A percentile compares a stretch with the other conserved stretches of the same genome.
Conservation (phyloP, 75 land plant genomes). For the Cupressus sempervirens region DNA sequence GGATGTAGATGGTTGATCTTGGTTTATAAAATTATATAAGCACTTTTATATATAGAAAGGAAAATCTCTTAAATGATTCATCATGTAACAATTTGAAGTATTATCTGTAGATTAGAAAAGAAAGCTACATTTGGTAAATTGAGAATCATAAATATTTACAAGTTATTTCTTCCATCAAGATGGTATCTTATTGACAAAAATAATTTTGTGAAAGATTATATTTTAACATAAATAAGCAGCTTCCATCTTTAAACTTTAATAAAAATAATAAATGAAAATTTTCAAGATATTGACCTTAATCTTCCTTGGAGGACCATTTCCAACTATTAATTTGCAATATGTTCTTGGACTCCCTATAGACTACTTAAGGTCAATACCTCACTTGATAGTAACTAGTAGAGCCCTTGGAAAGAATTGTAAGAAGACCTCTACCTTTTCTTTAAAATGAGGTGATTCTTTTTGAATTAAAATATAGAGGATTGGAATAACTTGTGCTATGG, state of each 20-base stretch:
- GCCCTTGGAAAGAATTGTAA: conserved; percentile 95
- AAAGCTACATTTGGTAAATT: not conserved
- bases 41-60: not conserved
- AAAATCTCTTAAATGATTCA: not conserved
- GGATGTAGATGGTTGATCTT: not conserved
- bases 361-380: conserved; percentile 91
- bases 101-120: not conserved
- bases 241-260: not conserved
- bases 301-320: conserved; percentile 82
- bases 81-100: not conserved
- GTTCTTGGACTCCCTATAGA: conserved; percentile 93
- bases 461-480: conserved; percentile 80
- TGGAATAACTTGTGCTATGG: conserved; percentile 95
- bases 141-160: not conserved
- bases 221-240: not conserved
- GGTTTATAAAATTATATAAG: not conserved
- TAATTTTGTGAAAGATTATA: not conserved
- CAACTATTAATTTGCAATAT: conserved; percentile 91
- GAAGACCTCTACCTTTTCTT: conserved; percentile 86
- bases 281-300: conserved; percentile 63
- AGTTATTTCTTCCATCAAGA: not conserved
- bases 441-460: conserved; percentile 84
- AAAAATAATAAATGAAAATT: not conserved
- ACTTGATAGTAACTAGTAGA: conserved; percentile 82
- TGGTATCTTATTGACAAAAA: not conserved